Evolutionary conservation across 345 rosid genomes (phyloP), one percentile per base, ranked within the genome.

Genomic region (Physaria fendleri): DNA sequence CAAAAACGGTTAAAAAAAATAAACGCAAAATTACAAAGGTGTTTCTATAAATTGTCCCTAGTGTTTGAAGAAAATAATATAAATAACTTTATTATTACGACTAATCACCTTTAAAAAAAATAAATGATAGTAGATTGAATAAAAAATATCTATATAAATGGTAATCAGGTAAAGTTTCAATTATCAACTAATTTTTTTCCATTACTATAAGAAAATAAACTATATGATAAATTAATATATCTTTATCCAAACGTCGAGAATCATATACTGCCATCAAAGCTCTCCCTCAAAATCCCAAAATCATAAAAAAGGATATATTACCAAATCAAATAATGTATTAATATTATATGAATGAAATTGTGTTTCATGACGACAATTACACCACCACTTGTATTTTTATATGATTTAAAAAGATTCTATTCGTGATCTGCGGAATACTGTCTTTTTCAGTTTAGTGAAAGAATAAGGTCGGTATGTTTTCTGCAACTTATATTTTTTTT

Each of bases 321-420:
- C 52, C 65, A 17, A 40, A 21, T 22, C 16, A 16, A 30, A 40
- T 48, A 35, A 18, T 46, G 21, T 43, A 45, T 45, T 54, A n/a
- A 4, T 66, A 67, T 18, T 15, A 6, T 65, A 67, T 32, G 14
- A 41, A 33, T 41, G 65, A 39, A 40, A n/a, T n/a, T 30, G 29
- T 7, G 24, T 24, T 59, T 39, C 65, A 15, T 33, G 54, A 32
- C 66, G 54, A 59, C 52, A 48, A 47, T 39, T 51, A 48, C 52
- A 48, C 52, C 25, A 40, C 29, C 29, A 28, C 49, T 6, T 6
- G 6, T 56, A 10, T 27, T 47, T 40, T 49, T 23, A 22, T 58
- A 16, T 15, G 25, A 15, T 11, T 15, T 8, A 28, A 13, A 27
- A 28, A 13, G 34, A 15, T 56, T 56, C 20, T 24, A 56, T 56